Base-by-base conservation (phyloP, 225 moss, liverwort and hornwort genomes). In the Polytrichum formosum region DNA sequence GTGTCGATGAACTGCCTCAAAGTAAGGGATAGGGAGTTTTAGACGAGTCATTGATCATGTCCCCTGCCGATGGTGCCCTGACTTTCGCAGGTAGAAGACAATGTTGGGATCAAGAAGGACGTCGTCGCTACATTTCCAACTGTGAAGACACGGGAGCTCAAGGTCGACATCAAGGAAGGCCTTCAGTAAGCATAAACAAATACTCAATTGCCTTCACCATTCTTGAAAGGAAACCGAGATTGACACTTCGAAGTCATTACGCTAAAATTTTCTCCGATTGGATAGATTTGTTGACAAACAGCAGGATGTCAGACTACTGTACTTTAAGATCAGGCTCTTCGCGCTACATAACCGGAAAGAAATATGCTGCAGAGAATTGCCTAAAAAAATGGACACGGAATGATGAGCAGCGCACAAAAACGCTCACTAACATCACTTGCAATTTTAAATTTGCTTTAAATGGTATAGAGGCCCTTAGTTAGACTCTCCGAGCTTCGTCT, bases 61-160 rank as follows among this genome's bases (percentile, higher is more conserved):
- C 19, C 5, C 7, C 21, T 31, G 26, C 6, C 26, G 8, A 29
- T 22, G 63, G 33, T 10, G 63, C 22, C 16, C 61, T 18, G 28
- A 13, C 3, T 54, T 7, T 72, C 69, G 64, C 74, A 87, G 87
- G 66, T 61, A 59, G 76, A 74, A 69, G 67, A 77, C 70, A 72
- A 75, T 61, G 55, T 37, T 18, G 87, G 87, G 28, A 79, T 87
- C 33, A 75, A 75, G 75, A 76, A 54, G 75, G 81, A 84, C 54
- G 79, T 84, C 61, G 78, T 87, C 27, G 77, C 74, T 56, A 73
- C 74, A 33, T 87, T 84, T 37, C 87, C 84, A 35, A 87, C 81
- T 26, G 78, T 87, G 56, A 79, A 65, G 56, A 69, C 77, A 7
- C 26, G 77, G 70, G 84, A 84, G 68, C 84, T 87, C 17, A 78